Conservation (phyloP, 139 green algal species). For the Chlorella ohadii region DNA sequence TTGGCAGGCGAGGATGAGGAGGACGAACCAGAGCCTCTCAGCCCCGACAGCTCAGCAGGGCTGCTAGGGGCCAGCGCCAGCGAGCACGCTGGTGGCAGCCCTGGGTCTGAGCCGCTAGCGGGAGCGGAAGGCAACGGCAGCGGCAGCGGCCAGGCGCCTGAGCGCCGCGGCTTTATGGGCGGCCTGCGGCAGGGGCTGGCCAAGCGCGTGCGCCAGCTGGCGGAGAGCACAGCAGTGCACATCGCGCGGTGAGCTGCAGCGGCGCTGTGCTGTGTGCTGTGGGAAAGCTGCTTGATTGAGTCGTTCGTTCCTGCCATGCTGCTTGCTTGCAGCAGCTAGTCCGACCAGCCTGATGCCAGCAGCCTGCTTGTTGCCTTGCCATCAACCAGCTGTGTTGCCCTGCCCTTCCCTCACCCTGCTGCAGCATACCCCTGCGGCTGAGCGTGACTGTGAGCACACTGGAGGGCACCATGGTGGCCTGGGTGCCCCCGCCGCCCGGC, state of each 20-base stretch:
- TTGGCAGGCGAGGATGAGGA: background rate
- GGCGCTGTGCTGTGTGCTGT: no score
- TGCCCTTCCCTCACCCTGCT: background rate
- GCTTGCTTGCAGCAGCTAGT: background rate
- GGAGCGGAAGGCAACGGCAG: background rate
- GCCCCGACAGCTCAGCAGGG: background rate
- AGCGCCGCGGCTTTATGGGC: conserved; percentile 1
- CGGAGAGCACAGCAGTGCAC: conserved; percentile 41
- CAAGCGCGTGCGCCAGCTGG: conserved; percentile 35
- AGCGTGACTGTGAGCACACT: conserved; percentile 51
- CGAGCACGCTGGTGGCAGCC: background rate
- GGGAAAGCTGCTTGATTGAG: no score
- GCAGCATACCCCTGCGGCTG: conserved; percentile 60
- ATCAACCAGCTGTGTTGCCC: background rate
- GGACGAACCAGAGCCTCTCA: background rate
- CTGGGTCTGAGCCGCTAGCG: background rate
- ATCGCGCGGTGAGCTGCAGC: conserved; percentile 26
- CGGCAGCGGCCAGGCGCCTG: no score
- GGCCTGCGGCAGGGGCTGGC: conserved; percentile 28
- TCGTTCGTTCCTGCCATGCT: no score
- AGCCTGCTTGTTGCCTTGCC: background rate
- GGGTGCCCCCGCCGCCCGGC: conserved; percentile 62
- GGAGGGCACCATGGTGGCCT: conserved; percentile 52
- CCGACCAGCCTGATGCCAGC: no score
- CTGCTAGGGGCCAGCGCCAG: background rate